Evolutionary conservation across 495 filamentous ascomycete species (phyloP), one percentile per base, ranked within the genome.

Genomic region (Cladorrhinum samala): DNA sequence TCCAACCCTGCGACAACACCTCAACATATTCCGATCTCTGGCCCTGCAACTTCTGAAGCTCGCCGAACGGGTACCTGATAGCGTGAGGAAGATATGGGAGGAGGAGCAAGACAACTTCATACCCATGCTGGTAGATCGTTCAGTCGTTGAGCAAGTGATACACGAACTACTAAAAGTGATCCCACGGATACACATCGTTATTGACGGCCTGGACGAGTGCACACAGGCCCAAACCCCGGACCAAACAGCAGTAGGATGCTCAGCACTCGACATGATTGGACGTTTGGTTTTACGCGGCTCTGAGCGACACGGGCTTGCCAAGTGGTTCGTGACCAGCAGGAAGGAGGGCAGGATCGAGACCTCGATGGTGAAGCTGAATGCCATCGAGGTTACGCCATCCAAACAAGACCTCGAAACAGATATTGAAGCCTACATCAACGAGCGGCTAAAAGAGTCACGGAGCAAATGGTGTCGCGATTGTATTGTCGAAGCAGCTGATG

Each of bases 171-270:
- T 67, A 4, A 65, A 64, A 21, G 50, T 48, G 17, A 41, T 51
- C 16, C 36, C 49, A 20, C 57, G 64, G 18, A 50, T 68, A 43
- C 59, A 67, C 42, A 56, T 72, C 24, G 55, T 70, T 2, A 54
- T 68, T 24, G 66, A 72, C 55, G 69, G 68, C 8, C 43, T 72
- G 9, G 69, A 72, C 49, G 66, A 72, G 46, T 64, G 62, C 46
- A 45, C 44, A 18, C 59, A 64, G 16, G 41, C 46, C 17, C 39
- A 14, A 17, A 17, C 5, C 5, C 7, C 7, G 5, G 39, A 41
- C n/a, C 17, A 5, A n/a, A 5, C 7, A n/a, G 6, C 11, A 14
- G 17, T 41, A 5, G 39, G n/a, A 18, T 18, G 4, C 6, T 41
- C 39, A n/a, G 48, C 48, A 9, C 33, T 60, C 17, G 5, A 11